phyloP scores from a whole-genome alignment of 306 rosid genomes.

The Sicyos baderoa region DNA sequence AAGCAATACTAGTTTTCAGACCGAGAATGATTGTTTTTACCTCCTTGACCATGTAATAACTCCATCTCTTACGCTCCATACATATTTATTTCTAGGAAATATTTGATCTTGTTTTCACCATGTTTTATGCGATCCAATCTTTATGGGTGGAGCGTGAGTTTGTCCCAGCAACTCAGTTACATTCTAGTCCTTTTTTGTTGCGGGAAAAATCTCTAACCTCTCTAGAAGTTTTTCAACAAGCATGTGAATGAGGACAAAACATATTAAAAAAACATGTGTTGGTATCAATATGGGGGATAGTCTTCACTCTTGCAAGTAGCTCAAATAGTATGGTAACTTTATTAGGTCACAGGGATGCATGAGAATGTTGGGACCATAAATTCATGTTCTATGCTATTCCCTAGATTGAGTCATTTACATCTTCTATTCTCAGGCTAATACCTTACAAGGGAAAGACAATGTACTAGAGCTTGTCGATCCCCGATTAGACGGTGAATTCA shows the following conservation, averaged over 20 bases:
- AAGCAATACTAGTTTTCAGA: slow-evolving; percentile 37
- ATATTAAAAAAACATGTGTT: no score
- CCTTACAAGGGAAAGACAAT: slow-evolving; percentile 23
- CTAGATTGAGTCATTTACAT: not conserved
- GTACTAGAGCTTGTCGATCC: slow-evolving; percentile 37
- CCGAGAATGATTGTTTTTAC: slow-evolving; percentile 34
- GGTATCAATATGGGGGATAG: no score
- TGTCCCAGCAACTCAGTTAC: no score
- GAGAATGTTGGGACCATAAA: no score
- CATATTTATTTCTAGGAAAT: not conserved
- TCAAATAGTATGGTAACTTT: no score
- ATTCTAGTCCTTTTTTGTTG: no score
- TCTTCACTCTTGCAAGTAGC: no score
- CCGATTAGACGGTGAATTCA: slow-evolving; percentile 23
- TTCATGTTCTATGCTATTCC: not conserved
- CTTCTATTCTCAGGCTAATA: slow-evolving; percentile 22
- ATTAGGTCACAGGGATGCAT: no score
- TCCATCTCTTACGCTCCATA: not conserved
- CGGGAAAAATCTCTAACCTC: no score
- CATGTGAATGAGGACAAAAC: no score
- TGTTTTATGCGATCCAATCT: not conserved
- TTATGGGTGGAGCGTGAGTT: no score
- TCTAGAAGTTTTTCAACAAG: no score
- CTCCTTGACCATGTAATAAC: slow-evolving; percentile 49
- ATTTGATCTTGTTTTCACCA: not conserved